A percentile compares a stretch with the other conserved stretches of the same genome.
These are phyloP conservation scores for Trichocomaceae sp. DNA, from an alignment of 2,329 filamentous ascomycete genomes.

Conservation along the genomic window DNA sequence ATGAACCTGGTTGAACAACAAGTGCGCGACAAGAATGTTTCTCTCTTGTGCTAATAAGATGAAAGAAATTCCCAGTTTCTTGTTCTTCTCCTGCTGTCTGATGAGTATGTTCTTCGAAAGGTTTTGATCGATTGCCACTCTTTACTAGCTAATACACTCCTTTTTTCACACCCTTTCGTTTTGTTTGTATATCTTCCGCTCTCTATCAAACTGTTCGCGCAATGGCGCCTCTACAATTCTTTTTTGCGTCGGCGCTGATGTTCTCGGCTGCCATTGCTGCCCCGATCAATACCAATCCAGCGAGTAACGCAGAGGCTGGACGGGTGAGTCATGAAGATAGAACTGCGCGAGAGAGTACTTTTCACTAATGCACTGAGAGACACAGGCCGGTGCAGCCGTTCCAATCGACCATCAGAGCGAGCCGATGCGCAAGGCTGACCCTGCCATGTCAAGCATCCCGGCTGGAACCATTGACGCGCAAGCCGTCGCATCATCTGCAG, in stretches of 20 bases:
- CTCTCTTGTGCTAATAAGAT: neutral
- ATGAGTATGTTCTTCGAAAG: neutral
- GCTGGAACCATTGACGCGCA: neutral
- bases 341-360: constrained; percentile 12
- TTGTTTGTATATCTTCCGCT: neutral
- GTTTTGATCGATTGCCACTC: neutral
- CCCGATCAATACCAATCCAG: constrained; percentile 2
- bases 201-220: neutral
- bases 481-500: constrained; percentile 8
- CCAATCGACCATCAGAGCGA: constrained; percentile 9
- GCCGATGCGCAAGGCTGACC: constrained; percentile 7
- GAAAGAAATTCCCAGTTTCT: constrained; percentile 1
- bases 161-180: neutral
- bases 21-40: constrained; percentile 1
- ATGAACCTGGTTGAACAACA: neutral
- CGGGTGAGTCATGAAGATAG: neutral
- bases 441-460: neutral
- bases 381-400: neutral
- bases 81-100: neutral
- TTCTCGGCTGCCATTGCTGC: constrained; percentile 8
- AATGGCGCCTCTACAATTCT: constrained; percentile 11
- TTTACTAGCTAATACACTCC: constrained; percentile 8
- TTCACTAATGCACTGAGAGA: constrained; percentile 38
- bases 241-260: constrained; percentile 8
- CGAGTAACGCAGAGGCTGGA: neutral